Percentiles rank a stretch among this genome's conserved stretches.
These are phyloP conservation scores for Rhizoctonia solani DNA, from an alignment of 1,284 basidiomycete genomes.

Conservation along the genomic window DNA sequence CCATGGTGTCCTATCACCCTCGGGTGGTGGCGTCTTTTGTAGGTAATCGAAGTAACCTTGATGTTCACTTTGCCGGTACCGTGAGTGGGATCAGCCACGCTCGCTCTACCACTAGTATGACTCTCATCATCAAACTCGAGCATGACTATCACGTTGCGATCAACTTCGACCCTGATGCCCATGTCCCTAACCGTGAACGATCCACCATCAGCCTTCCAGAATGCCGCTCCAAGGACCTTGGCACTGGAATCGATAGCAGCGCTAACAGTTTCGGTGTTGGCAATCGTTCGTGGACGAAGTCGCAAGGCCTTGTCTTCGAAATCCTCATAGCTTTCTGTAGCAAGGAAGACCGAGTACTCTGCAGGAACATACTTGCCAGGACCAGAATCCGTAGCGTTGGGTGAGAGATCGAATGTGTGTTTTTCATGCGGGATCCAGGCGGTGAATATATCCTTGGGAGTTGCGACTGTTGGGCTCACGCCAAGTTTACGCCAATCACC, in stretches of 20 bases:
- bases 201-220: slow-evolving; percentile 17
- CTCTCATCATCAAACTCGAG: background rate
- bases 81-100: slow-evolving; percentile 18
- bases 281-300: background rate
- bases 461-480: slow-evolving; percentile 57
- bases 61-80: slow-evolving; percentile 10
- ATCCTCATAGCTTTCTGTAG: background rate
- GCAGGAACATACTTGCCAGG: no score
- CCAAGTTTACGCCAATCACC: slow-evolving; percentile 66
- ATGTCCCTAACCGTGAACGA: background rate
- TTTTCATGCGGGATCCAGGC: slow-evolving; percentile 59
- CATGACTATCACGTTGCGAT: background rate
- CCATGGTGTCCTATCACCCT: no score
- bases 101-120: background rate
- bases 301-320: slow-evolving; percentile 6
- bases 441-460: slow-evolving; percentile 61
- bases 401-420: slow-evolving; percentile 44
- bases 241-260: slow-evolving; percentile 20
- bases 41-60: slow-evolving; percentile 2
- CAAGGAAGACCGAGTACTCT: slow-evolving; percentile 63
- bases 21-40: no score
- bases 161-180: slow-evolving; percentile 14
- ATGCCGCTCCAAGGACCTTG: slow-evolving; percentile 10
- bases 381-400: no score
- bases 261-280: slow-evolving; percentile 3